These are phyloP conservation scores for Fraxinus cuspidata DNA, from an alignment of 257 asterid genomes.

Conservation along the genomic window DNA sequence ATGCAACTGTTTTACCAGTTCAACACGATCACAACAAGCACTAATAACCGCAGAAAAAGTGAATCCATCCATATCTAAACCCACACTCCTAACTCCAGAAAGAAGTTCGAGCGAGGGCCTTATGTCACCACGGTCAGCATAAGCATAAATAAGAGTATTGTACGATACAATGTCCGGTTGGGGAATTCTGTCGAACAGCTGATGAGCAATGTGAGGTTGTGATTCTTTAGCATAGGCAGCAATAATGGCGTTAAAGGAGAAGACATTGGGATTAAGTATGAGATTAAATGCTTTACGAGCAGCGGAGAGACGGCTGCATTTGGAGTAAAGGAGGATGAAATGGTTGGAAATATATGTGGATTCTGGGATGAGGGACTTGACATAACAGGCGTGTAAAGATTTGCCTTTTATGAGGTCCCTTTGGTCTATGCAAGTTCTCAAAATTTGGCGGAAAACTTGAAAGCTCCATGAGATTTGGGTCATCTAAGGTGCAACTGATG, in stretches of 20 bases:
- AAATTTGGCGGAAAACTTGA: slow-evolving; percentile 41
- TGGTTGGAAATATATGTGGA: slow-evolving; percentile 73
- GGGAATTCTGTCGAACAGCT: slow-evolving; percentile 70
- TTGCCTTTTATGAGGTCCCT: slow-evolving; percentile 59
- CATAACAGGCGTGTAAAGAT: slow-evolving; percentile 54
- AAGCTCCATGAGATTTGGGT: slow-evolving; percentile 43
- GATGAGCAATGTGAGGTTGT: slow-evolving; percentile 49
- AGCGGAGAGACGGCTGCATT: slow-evolving; percentile 53
- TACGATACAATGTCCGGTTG: slow-evolving; percentile 75
- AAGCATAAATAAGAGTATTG: slow-evolving; percentile 77
- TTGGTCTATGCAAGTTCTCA: slow-evolving; percentile 59
- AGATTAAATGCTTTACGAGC: slow-evolving; percentile 57
- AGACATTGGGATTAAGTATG: slow-evolving; percentile 56
- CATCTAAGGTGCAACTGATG: slow-evolving; percentile 30
- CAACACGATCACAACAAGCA: slow-evolving; percentile 43
- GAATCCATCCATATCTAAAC: slow-evolving; percentile 58
- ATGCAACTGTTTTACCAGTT: slow-evolving; percentile 56
- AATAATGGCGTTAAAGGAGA: slow-evolving; percentile 66
- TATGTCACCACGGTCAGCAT: slow-evolving; percentile 53
- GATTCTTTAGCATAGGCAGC: slow-evolving; percentile 62
- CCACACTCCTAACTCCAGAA: slow-evolving; percentile 34
- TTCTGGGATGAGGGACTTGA: slow-evolving; percentile 52
- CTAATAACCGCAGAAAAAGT: slow-evolving; percentile 59
- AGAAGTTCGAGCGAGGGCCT: slow-evolving; percentile 47
- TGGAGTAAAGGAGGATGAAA: slow-evolving; percentile 78